A percentile compares a stretch with the other conserved stretches of the same genome.
Evolutionary conservation across 208 protist genomes (phyloP).

Genomic region (Balamuthia mandrillaris): DNA sequence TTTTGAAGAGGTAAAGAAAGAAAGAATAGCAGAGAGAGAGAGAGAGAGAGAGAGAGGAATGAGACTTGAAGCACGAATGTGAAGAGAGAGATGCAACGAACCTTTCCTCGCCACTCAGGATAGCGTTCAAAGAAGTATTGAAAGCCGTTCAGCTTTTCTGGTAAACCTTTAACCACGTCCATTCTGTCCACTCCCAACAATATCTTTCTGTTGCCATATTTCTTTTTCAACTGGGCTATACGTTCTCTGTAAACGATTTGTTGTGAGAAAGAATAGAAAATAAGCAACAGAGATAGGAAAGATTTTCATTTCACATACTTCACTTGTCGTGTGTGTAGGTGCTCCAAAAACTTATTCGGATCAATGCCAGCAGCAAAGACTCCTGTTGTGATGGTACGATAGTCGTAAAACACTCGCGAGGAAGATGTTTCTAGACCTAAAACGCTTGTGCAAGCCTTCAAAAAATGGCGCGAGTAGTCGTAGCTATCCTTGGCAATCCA

Average conservation of each 20-base stretch:
- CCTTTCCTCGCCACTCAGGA: slow-evolving; percentile 11
- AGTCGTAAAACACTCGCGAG: slow-evolving; percentile 16
- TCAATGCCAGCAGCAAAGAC: slow-evolving; percentile 1
- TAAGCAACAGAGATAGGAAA: too few relatives aligned
- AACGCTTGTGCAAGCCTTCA: slow-evolving; percentile 60
- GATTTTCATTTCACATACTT: background rate
- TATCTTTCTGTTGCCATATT: background rate
- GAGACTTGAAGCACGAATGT: background rate
- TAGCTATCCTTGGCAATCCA: slow-evolving; percentile 31
- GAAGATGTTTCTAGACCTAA: slow-evolving; percentile 15
- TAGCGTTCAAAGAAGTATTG: slow-evolving; percentile 8
- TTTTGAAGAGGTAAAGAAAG: background rate
- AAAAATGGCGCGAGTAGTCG: slow-evolving; percentile 66
- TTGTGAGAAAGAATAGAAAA: background rate
- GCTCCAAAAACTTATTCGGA: background rate
- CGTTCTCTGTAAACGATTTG: background rate
- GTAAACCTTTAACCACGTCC: background rate
- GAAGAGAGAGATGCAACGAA: background rate
- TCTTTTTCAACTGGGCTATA: background rate
- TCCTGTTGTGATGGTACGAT: background rate
- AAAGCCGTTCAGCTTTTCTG: background rate
- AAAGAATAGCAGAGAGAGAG: background rate
- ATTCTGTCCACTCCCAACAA: slow-evolving; percentile 2
- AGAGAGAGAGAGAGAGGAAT: background rate
- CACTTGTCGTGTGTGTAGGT: background rate